Conservation (phyloP, 306 rosid genomes). For the Fagus sylvatica region DNA sequence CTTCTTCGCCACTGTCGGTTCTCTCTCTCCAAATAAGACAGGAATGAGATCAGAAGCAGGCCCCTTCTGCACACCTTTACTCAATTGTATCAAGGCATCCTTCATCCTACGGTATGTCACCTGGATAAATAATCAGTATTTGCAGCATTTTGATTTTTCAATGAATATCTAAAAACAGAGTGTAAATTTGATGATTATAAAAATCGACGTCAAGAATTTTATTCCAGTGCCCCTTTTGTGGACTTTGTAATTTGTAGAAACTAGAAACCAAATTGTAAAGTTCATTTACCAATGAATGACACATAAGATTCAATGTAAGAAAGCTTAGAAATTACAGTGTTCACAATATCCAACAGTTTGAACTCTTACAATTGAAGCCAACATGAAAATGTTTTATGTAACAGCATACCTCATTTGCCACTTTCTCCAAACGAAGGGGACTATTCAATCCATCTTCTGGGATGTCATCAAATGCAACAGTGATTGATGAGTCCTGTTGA, state of each 20-base stretch:
- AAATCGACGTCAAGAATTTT: slow-evolving; percentile 4
- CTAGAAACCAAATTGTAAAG: slow-evolving; percentile 9
- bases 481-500: slow-evolving; percentile 86
- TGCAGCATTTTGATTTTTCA: slow-evolving; percentile 17
- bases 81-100: slow-evolving; percentile 84
- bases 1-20: slow-evolving; percentile 78
- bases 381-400: background rate
- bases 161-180: background rate
- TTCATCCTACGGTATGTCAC: slow-evolving; percentile 95
- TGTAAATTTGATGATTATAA: background rate
- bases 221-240: slow-evolving; percentile 14
- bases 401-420: slow-evolving; percentile 83
- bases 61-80: slow-evolving; percentile 94
- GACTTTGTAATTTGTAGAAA: slow-evolving; percentile 6
- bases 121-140: slow-evolving; percentile 42
- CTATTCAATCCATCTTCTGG: slow-evolving; percentile 95
- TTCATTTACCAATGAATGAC: slow-evolving; percentile 13
- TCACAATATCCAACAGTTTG: background rate
- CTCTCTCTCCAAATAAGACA: slow-evolving; percentile 84
- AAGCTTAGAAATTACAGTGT: background rate
- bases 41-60: slow-evolving; percentile 90
- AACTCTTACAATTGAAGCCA: background rate
- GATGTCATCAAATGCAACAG: slow-evolving; percentile 91
- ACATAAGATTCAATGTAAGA: background rate
- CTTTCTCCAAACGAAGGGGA: slow-evolving; percentile 85